Conservation (phyloP, 2,329 filamentous ascomycete genomes). For the Calonectria montana region DNA sequence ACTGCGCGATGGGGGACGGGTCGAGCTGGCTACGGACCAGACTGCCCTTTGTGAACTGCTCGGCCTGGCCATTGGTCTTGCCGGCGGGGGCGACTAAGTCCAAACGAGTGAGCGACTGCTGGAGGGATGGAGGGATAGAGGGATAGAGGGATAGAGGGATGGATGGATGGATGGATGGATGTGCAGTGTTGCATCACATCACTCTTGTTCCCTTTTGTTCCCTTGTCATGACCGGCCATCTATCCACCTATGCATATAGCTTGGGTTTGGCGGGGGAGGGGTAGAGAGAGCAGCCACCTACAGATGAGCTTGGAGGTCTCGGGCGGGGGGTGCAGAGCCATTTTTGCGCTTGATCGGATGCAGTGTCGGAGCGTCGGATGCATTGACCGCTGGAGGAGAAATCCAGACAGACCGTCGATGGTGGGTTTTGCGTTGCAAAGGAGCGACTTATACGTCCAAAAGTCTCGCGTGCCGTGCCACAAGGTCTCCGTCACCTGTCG, state of each 20-base stretch:
- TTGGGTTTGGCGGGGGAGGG: slow-evolving; percentile 7
- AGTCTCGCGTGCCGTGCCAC: slow-evolving; percentile 13
- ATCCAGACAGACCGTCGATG: background rate
- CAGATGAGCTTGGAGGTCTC: slow-evolving; percentile 61
- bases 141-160: background rate
- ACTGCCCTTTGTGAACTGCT: slow-evolving; percentile 76
- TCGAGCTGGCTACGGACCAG: slow-evolving; percentile 73
- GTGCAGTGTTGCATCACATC: background rate
- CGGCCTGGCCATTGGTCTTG: slow-evolving; percentile 71
- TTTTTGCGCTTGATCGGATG: slow-evolving; percentile 46
- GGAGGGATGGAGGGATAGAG: background rate
- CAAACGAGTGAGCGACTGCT: background rate
- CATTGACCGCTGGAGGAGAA: slow-evolving; percentile 34
- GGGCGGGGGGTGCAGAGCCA: slow-evolving; percentile 58
- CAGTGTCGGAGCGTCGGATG: slow-evolving; percentile 27
- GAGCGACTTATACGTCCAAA: slow-evolving; percentile 17
- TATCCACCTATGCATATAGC: too few relatives aligned
- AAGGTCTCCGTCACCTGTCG: background rate
- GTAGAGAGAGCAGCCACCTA: slow-evolving; percentile 44
- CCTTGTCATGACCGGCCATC: slow-evolving; percentile 8
- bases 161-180: background rate
- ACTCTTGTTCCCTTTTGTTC: background rate
- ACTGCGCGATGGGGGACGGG: slow-evolving; percentile 80
- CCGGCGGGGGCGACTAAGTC: slow-evolving; percentile 73
- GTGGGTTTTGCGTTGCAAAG: slow-evolving; percentile 1